Base-by-base conservation (phyloP, 768 basidiomycete species). In the Pleurotus citrinopileatus region DNA sequence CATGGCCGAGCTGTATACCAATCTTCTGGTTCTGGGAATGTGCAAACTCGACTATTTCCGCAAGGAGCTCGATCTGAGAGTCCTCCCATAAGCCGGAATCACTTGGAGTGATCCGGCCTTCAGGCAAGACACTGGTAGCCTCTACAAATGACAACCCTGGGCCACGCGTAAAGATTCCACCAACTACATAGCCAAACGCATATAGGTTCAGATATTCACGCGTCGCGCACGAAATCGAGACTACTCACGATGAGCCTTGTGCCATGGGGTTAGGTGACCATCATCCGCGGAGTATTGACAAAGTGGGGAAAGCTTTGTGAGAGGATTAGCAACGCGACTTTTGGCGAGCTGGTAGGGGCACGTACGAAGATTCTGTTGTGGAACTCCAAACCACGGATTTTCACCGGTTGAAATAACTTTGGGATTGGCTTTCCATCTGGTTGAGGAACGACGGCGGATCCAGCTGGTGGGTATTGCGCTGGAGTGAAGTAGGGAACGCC, bases 11-110 rank as follows among this genome's bases (percentile, higher is more conserved):
- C 65, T 86, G 84, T 53, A 84, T 78, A 7, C 73, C 84, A 26
- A 84, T 72, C 38, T 76, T 74, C 58, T 79, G 74, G 48, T 75
- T 76, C 56, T 80, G 78, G 3, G 76, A 74, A 60, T 82, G 79
- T 28, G 78, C 78, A 53, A 82, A 81, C 51, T 80, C 73, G 60
- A 79, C 73, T 56, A 84, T 70, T 52, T 73, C 67, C 61, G 70
- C 72, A 38, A 76, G 57, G 8, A 64, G 56, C 3, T 65, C 69
- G 53, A 61, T 71, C 45, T 84, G 83, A 4, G 68, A 70, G 56
- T 83, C 84, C 23, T 72, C 70, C 84, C 86, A 88, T 55, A 87
- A 65, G 6, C 84, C 85, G 7, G 67, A 47, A 56, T 85, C 85
- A 55, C 83, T 72, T 1, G 86, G 82, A 0, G 81, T 78, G 67